Base-by-base conservation (phyloP, 139 green algal genomes). In the Chlorella sp. region DNA sequence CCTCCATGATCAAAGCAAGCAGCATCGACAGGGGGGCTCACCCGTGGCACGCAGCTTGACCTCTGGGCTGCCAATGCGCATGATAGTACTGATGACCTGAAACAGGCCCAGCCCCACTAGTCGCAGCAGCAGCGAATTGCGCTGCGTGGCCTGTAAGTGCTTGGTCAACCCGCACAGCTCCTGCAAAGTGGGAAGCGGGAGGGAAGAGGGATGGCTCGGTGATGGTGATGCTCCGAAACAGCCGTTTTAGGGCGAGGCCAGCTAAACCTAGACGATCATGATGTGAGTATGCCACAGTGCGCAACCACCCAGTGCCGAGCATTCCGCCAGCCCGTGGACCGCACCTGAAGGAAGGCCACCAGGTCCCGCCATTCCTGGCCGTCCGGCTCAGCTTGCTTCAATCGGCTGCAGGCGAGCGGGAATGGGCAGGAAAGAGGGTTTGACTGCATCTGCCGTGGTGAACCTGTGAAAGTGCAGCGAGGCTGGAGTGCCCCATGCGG, bases 81-180 rank as follows among this genome's bases (percentile, higher is more conserved):
- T 74, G 63, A 84, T 74, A 38, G 63, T 65, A 44, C 26, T 75
- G 36, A 74, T 74, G 78, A 84, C 78, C 51, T 80, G 74, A 84
- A 98, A 99, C 41, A 99, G 90, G 3, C 97, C 97, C 69, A 97
- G 82, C 69, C 91, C 89, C 44, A 92, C 86, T 44, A 99, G 91
- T 65, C 94, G 91, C 36, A 78, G 67, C 63, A 98, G 95, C 44
- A 98, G 89, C 23, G 80, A 47, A 38, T 87, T 74, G 2, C 94
- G 89, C 70, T 92, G 83, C 26, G 69, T 55, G 56, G 92, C 88
- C 90, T 98, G 97, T 81, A 99, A 85, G 87, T 99, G 95, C 83
- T 94, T 95, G 32, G 94, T 86, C 81, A 98, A 81, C 70, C 86
- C 89, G 88, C 94, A 97, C 36, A 99, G 94, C 93, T 99, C 97